A percentile compares a stretch with the other conserved stretches of the same genome.
Evolutionary conservation across 441 rosid genomes (phyloP).

Genomic region (Hura crepitans): DNA sequence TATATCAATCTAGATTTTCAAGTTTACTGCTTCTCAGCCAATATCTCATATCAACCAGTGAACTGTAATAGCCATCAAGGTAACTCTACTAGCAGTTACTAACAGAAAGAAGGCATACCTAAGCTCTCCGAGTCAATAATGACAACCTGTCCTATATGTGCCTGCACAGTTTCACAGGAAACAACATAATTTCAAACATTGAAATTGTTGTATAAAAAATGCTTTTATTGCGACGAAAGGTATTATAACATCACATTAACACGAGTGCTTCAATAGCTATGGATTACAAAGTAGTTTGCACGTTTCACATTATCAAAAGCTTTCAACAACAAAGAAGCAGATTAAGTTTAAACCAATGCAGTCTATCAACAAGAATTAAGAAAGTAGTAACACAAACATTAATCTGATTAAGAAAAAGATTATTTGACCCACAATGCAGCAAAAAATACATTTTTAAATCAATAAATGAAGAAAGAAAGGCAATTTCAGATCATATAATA

Average conservation of each 20-base stretch:
- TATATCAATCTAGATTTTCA: background rate
- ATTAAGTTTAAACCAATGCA: background rate
- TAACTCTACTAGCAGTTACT: slow-evolving; percentile 1
- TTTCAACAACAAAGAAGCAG: background rate
- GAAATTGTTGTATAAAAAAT: background rate
- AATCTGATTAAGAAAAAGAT: background rate
- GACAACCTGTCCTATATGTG: slow-evolving; percentile 40
- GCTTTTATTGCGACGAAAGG: background rate
- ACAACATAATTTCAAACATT: slow-evolving; percentile 6
- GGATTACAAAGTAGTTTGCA: background rate
- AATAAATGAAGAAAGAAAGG: too few species aligned
- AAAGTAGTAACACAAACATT: background rate
- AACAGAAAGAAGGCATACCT: slow-evolving; percentile 34
- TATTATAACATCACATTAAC: background rate
- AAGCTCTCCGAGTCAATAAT: slow-evolving; percentile 30
- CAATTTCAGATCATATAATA: background rate
- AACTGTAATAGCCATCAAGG: background rate
- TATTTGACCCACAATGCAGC: background rate
- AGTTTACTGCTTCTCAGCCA: background rate
- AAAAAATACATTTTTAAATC: background rate
- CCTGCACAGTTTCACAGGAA: slow-evolving; percentile 31
- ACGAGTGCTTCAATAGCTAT: background rate
- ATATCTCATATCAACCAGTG: background rate
- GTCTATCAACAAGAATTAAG: background rate
- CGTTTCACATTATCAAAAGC: background rate